Conservation (phyloP, 2,329 filamentous ascomycete genomes). For the Lasiodiplodia theobromae region DNA sequence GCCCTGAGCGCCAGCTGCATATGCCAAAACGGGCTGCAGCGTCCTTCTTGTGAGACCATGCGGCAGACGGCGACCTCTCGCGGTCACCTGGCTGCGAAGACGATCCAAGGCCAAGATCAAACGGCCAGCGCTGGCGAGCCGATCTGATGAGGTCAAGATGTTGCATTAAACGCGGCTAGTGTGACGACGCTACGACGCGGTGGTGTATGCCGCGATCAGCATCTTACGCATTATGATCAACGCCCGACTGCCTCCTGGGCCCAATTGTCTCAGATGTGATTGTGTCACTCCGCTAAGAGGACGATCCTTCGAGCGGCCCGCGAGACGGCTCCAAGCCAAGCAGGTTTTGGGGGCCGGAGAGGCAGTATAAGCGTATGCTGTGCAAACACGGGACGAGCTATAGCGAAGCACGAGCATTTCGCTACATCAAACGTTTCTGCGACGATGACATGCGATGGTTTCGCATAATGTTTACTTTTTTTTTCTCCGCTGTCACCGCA, state of each 20-base stretch:
- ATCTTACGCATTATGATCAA: conserved; percentile 19
- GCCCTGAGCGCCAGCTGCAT: conserved; percentile 21
- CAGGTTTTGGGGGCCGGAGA: not conserved
- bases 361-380: conserved; percentile 7
- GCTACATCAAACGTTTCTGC: conserved; percentile 3
- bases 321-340: conserved; percentile 10
- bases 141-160: not conserved
- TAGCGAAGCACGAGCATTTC: conserved; percentile 6
- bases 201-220: conserved; percentile 12
- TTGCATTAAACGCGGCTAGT: conserved; percentile 1
- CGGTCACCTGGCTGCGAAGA: not conserved
- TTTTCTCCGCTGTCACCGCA: not conserved
- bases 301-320: conserved; percentile 16
- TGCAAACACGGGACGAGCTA: not conserved
- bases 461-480: conserved; percentile 19
- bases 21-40: conserved; percentile 14
- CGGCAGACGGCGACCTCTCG: not conserved
- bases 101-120: not conserved
- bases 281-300: conserved; percentile 9
- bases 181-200: conserved; percentile 8
- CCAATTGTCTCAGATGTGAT: conserved; percentile 4
- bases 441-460: not conserved
- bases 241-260: not conserved
- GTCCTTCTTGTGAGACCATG: conserved; percentile 7
- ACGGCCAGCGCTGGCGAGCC: not conserved